Evolutionary conservation across 148 eudicot genomes (phyloP).

Genomic region (Gaultheria prostrata): DNA sequence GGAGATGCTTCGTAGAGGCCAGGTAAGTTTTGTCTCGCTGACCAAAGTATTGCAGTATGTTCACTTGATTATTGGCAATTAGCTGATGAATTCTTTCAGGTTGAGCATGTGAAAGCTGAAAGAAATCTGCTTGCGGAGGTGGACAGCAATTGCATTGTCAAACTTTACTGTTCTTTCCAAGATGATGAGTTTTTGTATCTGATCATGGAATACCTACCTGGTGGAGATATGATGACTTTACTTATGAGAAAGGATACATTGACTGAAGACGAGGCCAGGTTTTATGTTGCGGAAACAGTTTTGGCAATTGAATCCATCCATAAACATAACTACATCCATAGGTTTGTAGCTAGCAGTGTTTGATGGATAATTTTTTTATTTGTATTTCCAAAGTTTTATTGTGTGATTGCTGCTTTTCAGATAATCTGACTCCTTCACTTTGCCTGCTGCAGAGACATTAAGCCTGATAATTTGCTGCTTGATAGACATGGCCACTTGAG

Average conservation of each 20-base stretch:
- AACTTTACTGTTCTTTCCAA: constrained; percentile 96
- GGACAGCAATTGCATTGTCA: constrained; percentile 96
- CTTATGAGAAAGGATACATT: constrained; percentile 97
- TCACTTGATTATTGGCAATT: constrained; percentile 17
- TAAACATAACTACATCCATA: constrained; percentile 89
- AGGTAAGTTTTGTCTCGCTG: constrained; percentile 44
- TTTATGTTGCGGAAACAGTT: constrained; percentile 94
- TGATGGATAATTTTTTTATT: not conserved
- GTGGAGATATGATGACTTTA: constrained; percentile 99
- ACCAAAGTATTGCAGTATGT: constrained; percentile 1
- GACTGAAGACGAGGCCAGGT: constrained; percentile 87
- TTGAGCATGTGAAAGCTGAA: constrained; percentile 98
- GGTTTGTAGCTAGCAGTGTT: constrained; percentile 41
- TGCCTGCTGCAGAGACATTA: constrained; percentile 75
- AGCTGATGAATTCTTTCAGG: constrained; percentile 45
- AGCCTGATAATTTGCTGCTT: constrained; percentile 96
- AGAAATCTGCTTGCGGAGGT: constrained; percentile 98
- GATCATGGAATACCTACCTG: constrained; percentile 97
- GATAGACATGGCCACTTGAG: constrained; percentile 86
- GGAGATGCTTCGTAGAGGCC: constrained; percentile 99
- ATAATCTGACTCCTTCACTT: constrained; percentile 12
- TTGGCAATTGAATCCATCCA: constrained; percentile 98
- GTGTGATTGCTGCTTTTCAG: not conserved
- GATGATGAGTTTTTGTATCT: constrained; percentile 92
- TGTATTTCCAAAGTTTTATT: not conserved